Evolutionary conservation across 2,329 filamentous ascomycete species (phyloP).

Genomic region (Ceratocystis eucalypticola): DNA sequence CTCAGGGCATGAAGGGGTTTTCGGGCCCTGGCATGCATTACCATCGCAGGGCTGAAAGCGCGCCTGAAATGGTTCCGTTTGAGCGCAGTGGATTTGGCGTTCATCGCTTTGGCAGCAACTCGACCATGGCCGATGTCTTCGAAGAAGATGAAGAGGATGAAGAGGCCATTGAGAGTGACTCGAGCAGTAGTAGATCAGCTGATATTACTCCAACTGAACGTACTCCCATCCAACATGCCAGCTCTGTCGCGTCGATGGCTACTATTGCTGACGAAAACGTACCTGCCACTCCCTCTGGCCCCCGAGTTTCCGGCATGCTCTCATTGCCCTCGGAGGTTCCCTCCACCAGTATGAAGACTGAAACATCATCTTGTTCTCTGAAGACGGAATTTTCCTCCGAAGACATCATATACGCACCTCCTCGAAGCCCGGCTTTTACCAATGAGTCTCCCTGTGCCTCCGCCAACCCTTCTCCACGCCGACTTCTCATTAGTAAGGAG

Average conservation of each 20-base stretch:
- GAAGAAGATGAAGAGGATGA: slow-evolving; percentile 54
- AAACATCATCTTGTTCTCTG: slow-evolving; percentile 37
- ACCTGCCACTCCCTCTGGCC: slow-evolving; percentile 17
- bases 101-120: slow-evolving; percentile 50
- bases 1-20: slow-evolving; percentile 56
- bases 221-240: slow-evolving; percentile 16
- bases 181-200: slow-evolving; percentile 16
- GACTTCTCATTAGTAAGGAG: slow-evolving; percentile 32
- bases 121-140: slow-evolving; percentile 75
- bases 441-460: slow-evolving; percentile 28
- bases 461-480: slow-evolving; percentile 34
- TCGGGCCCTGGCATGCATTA: slow-evolving; percentile 58
- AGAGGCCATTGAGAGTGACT: slow-evolving; percentile 25
- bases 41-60: slow-evolving; percentile 66
- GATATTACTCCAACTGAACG: slow-evolving; percentile 17
- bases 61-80: slow-evolving; percentile 65
- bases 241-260: slow-evolving; percentile 16
- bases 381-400: slow-evolving; percentile 28
- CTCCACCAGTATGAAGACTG: slow-evolving; percentile 29
- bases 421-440: slow-evolving; percentile 11
- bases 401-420: slow-evolving; percentile 33
- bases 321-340: slow-evolving; percentile 11
- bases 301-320: slow-evolving; percentile 12
- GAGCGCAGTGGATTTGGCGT: slow-evolving; percentile 46
- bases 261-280: slow-evolving; percentile 18